Base-by-base conservation (phyloP, 1,284 basidiomycete species). In the Malassezia slooffiae region DNA sequence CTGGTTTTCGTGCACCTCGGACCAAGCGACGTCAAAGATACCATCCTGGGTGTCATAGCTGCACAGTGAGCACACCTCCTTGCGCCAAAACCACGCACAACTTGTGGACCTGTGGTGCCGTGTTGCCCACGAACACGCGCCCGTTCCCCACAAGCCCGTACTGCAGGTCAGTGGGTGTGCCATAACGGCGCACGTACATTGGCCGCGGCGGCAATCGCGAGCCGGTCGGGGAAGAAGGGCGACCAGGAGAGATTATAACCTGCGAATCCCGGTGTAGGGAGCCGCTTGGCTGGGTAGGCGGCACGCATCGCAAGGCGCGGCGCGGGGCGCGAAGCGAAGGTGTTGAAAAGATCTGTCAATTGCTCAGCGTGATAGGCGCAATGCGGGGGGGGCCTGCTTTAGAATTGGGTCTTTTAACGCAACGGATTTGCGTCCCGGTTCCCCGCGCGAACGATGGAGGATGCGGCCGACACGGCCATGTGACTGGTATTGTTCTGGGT, bases 81-180 rank as follows among this genome's bases (percentile, higher is more conserved):
- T 12, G n/a, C n/a, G 17, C 20, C 6, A 32, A 8, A 7, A 15
- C n/a, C 9, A 32, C 37, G 24, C 23, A 50, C 41, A 40, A 24
- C 36, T 31, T 45, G 9, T n/a, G 17, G 2, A 23, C 7, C 4
- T 17, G 27, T 2, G 37, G 12, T 15, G 41, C 24, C 23, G 38
- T 28, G 19, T 21, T 23, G 17, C n/a, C 13, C 17, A 66, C 46
- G 47, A 58, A 52, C 2, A 68, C 38, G 1, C 60, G 50, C 6
- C 91, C 91, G 70, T 95, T 95, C 13, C 91, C 91, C 20, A 96
- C 83, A 4, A 96, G 76, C 2, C 91, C 90, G 70, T 87, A 96
- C 53, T 56, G 28, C 16, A 1, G n/a, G n/a, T n/a, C n/a, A n/a
- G n/a, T n/a, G n/a, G n/a, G 46, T 42, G 6, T 34, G 30, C 30